Evolutionary conservation across 306 rosid species (phyloP).

Genomic region (Canavalia ensiformis): DNA sequence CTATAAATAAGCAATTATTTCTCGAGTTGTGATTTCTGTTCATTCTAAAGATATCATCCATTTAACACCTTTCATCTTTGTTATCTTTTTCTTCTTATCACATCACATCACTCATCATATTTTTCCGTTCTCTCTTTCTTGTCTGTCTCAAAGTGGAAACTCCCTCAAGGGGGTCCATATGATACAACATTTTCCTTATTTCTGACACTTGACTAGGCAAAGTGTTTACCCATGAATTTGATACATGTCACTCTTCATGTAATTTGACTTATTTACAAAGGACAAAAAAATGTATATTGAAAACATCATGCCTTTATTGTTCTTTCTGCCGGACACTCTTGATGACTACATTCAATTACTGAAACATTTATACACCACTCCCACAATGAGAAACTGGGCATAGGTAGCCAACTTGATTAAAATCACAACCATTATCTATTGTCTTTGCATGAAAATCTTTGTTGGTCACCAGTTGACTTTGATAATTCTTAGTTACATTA

Average conservation of each 20-base stretch:
- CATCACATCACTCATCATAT: too few relatives aligned
- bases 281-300: background rate
- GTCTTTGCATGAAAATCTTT: background rate
- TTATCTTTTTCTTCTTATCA: too few relatives aligned
- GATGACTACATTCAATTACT: background rate
- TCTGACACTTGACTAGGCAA: background rate
- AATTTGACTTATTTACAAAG: background rate
- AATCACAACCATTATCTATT: background rate
- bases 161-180: too few relatives aligned
- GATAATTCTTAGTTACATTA: background rate
- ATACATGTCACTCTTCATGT: background rate
- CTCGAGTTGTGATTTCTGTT: too few relatives aligned
- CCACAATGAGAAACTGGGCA: background rate
- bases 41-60: too few relatives aligned
- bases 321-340: conserved; percentile 13
- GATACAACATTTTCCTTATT: too few relatives aligned
- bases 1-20: background rate
- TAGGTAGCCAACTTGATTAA: background rate
- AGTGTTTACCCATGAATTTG: background rate
- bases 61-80: too few relatives aligned
- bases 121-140: too few relatives aligned
- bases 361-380: background rate
- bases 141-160: too few relatives aligned
- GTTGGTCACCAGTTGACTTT: background rate
- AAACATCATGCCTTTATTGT: background rate